A percentile compares a stretch with the other conserved stretches of the same genome.
phyloP scores from a whole-genome alignment of 768 basidiomycete species.

The Butyriboletus loyo region DNA sequence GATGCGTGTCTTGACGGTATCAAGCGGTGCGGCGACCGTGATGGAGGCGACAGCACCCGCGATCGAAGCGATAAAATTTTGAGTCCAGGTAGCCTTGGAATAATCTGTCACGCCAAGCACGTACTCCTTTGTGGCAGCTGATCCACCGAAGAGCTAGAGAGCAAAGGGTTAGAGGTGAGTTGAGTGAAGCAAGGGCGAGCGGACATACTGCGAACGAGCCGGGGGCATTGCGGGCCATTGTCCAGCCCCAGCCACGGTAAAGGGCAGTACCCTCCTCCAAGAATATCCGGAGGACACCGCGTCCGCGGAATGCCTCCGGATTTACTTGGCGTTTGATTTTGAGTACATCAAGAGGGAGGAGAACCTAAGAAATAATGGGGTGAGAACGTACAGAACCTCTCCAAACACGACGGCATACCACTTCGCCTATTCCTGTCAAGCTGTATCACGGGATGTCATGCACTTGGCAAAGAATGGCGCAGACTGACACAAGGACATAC shows the following conservation, averaged over 20 bases:
- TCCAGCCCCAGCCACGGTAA: conserved; percentile 99
- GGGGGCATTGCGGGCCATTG: conserved; percentile 95
- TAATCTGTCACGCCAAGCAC: conserved; percentile 86
- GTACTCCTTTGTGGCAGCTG: conserved; percentile 93
- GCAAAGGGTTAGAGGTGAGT: background rate
- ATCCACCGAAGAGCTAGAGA: conserved; percentile 94
- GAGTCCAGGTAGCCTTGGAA: conserved; percentile 91
- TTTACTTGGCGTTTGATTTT: conserved; percentile 99
- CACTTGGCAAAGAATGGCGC: background rate
- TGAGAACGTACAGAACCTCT: background rate
- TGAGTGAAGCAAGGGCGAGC: background rate
- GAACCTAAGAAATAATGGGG: conserved; percentile 48
- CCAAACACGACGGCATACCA: conserved; percentile 48
- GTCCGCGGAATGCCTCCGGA: conserved; percentile 95
- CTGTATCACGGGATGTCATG: conserved; percentile 30
- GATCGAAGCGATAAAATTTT: conserved; percentile 96
- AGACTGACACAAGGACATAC: conserved; percentile 38
- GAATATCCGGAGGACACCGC: conserved; percentile 86
- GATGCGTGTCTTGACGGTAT: conserved; percentile 95
- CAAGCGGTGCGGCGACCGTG: conserved; percentile 92
- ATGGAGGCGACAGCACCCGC: conserved; percentile 94
- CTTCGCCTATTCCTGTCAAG: conserved; percentile 88
- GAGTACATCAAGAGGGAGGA: conserved; percentile 94
- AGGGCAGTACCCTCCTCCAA: conserved; percentile 87
- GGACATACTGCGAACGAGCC: conserved; percentile 88